Base-by-base conservation (phyloP, 768 basidiomycete species). In the Cystobasidium onofrii region DNA sequence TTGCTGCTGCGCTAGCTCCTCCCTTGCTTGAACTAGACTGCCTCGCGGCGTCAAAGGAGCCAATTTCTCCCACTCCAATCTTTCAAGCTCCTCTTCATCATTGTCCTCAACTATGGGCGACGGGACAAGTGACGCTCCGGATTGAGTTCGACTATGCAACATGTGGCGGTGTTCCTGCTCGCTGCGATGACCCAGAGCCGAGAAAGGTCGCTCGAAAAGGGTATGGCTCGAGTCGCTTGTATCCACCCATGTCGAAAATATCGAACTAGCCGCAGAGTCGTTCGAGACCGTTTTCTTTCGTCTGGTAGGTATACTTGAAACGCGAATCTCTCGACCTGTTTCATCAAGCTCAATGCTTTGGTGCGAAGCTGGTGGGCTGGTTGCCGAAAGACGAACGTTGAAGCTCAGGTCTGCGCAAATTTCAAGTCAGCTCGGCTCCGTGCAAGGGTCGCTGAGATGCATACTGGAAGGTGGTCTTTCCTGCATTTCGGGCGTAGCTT, bases 81-180 rank as follows among this genome's bases (percentile, higher is more conserved):
- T 61, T 25, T 61, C 60, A 23, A 39, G 31, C 60, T 61, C 60
- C 17, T 61, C 60, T n/a, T 61, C 60, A 23, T 61, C 60, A 15
- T 12, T 17, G 4, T 17, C 46, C 18, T 50, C 46, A 7, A n/a
- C 46, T 3, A 50, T 50, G 46, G 46, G 46, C 4, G 46, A 17
- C 18, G 3, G 46, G 3, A 15, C 12, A 15, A 50, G 18, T n/a
- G 46, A 50, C 46, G 46, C 46, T 7, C 46, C 46, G 46, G 46
- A 50, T 12, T 50, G 46, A 50, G 9, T 20, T 50, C 46, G 46
- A 50, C 10, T 17, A n/a, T 50, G 46, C 46, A 50, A 50, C 10
- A 50, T 7, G 20, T 50, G n/a, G 10, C 46, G 46, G 20, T 50
- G 46, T 20, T 50, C 46, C n/a, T 50, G 46, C 46, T 50, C 46